These are phyloP conservation scores for Fusarium cyanostomum DNA, from an alignment of 2,329 filamentous ascomycete genomes.

Conservation along the genomic window DNA sequence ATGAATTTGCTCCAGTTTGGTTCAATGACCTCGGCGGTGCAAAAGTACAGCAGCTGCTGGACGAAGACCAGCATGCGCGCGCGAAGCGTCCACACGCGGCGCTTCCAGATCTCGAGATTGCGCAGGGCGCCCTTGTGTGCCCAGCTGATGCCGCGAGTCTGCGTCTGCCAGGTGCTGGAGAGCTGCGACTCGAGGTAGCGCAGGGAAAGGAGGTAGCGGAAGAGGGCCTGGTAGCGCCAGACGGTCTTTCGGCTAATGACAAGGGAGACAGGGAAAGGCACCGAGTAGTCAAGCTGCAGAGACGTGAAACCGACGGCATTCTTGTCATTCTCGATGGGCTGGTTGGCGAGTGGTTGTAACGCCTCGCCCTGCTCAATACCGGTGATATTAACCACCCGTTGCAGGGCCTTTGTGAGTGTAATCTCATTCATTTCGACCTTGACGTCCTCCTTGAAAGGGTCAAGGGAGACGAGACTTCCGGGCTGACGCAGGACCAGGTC, in stretches of 20 bases:
- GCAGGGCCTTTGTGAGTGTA: conserved; percentile 90
- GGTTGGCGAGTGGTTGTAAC: conserved; percentile 75
- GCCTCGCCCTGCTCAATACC: conserved; percentile 91
- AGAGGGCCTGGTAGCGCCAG: conserved; percentile 95
- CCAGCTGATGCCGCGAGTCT: conserved; percentile 84
- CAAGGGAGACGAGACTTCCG: conserved; percentile 89
- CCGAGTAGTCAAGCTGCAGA: conserved; percentile 90
- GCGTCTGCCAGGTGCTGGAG: conserved; percentile 88
- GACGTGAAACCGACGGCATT: conserved; percentile 92
- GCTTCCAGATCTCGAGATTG: conserved; percentile 89
- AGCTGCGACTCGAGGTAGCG: conserved; percentile 90
- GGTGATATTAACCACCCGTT: conserved; percentile 95
- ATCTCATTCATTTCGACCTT: conserved; percentile 98
- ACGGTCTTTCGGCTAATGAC: conserved; percentile 96
- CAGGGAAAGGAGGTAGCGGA: conserved; percentile 90
- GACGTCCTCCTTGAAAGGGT: conserved; percentile 98
- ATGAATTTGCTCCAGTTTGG: conserved; percentile 97
- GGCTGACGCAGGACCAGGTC: conserved; percentile 96
- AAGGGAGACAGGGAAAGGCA: conserved; percentile 93
- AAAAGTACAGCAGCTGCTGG: conserved; percentile 96
- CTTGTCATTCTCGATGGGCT: conserved; percentile 80
- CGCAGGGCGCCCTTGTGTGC: conserved; percentile 78
- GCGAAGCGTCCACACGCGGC: conserved; percentile 88
- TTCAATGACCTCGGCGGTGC: conserved; percentile 95
- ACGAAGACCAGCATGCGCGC: conserved; percentile 97